phyloP scores from a whole-genome alignment of 371 early-diverging fungal genomes.

The Batkoa obscura region DNA sequence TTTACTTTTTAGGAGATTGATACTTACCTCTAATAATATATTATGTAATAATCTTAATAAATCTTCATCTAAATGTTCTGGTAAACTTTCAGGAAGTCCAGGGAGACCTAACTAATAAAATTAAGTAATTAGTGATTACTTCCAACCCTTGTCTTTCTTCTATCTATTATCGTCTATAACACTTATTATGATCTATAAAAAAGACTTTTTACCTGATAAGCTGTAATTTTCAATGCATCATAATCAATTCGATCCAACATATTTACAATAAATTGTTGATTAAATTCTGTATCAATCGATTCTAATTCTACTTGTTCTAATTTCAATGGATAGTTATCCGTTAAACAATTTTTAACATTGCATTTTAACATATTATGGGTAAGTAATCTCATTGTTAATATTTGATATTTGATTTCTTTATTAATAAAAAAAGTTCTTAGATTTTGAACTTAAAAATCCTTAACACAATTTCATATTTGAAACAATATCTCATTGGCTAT shows the following conservation, averaged over 20 bases:
- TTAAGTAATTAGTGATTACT: not conserved
- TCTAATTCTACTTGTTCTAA: constrained; percentile 72
- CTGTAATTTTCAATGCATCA: constrained; percentile 53
- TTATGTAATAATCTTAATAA: not conserved
- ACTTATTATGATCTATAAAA: not conserved
- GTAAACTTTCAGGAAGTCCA: constrained; percentile 41
- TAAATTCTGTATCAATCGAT: constrained; percentile 56
- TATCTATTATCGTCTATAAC: too few species aligned
- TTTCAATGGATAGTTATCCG: constrained; percentile 72
- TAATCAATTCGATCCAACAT: constrained; percentile 75
- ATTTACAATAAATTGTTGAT: constrained; percentile 62
- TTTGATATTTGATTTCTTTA: too few species aligned
- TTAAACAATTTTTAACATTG: constrained; percentile 79
- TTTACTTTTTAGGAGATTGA: not conserved
- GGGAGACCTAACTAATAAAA: constrained; percentile 30
- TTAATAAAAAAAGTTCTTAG: too few species aligned
- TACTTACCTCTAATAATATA: not conserved
- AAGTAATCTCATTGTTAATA: constrained; percentile 54
- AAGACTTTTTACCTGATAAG: constrained; percentile 33
- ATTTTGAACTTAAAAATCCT: too few species aligned
- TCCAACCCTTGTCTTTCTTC: not conserved
- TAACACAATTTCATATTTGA: too few species aligned
- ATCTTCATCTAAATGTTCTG: constrained; percentile 29
- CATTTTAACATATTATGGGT: constrained; percentile 97
- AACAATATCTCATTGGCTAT: too few species aligned